Percentiles rank a stretch among this genome's conserved stretches.
phyloP scores from a whole-genome alignment of 495 filamentous ascomycete species.

The Neurospora discreta region DNA sequence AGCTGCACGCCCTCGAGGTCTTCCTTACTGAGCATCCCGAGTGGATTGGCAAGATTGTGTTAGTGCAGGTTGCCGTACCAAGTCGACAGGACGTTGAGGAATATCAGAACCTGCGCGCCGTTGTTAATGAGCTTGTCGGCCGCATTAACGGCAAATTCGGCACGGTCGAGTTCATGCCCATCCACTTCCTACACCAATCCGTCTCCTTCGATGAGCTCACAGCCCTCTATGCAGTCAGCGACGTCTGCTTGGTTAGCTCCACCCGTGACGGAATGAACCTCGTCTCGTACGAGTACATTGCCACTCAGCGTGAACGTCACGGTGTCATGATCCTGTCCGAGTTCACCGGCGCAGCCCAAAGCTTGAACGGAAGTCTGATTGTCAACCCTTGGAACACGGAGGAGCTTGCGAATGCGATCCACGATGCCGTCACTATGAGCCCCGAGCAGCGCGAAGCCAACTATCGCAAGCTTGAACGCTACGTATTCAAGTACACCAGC shows the following conservation, averaged over 20 bases:
- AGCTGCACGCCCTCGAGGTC: slow-evolving; percentile 80
- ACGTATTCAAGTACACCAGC: slow-evolving; percentile 86
- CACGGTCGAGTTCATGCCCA: slow-evolving; percentile 85
- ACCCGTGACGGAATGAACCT: slow-evolving; percentile 97
- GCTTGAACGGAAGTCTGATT: slow-evolving; percentile 71
- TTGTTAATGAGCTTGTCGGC: slow-evolving; percentile 84
- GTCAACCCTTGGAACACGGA: slow-evolving; percentile 91
- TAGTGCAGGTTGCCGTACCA: slow-evolving; percentile 90
- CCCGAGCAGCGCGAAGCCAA: slow-evolving; percentile 74
- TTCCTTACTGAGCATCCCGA: slow-evolving; percentile 90
- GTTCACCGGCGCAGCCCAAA: slow-evolving; percentile 82
- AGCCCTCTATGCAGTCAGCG: slow-evolving; percentile 79
- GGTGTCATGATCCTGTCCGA: slow-evolving; percentile 89
- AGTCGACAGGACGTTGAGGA: slow-evolving; percentile 90
- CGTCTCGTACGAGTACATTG: slow-evolving; percentile 92
- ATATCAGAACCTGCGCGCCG: slow-evolving; percentile 81
- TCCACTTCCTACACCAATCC: slow-evolving; percentile 89
- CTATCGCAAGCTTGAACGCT: slow-evolving; percentile 68
- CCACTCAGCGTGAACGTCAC: slow-evolving; percentile 70
- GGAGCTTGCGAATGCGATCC: slow-evolving; percentile 75
- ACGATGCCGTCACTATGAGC: slow-evolving; percentile 73
- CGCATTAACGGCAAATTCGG: slow-evolving; percentile 90
- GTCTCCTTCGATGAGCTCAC: slow-evolving; percentile 84
- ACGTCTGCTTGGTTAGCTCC: slow-evolving; percentile 81
- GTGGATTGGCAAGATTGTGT: slow-evolving; percentile 79